Evolutionary conservation across 1,284 basidiomycete genomes (phyloP).

Genomic region (Apiotrichum mycotoxinovorans): DNA sequence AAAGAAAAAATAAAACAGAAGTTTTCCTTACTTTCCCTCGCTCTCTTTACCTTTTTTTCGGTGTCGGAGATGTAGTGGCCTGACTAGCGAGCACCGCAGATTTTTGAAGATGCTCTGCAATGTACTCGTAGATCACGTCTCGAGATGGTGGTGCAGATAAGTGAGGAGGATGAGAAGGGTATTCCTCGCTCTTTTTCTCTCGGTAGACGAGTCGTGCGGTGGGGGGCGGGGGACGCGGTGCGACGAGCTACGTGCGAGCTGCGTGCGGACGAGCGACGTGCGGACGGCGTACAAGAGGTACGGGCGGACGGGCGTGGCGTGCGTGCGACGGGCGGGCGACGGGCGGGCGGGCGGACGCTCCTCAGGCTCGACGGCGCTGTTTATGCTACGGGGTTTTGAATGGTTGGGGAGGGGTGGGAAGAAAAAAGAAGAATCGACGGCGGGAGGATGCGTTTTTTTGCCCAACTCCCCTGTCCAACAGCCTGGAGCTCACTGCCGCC

Average conservation of each 20-base stretch:
- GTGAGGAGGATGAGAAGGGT: not conserved
- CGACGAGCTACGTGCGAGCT: slow-evolving; percentile 4
- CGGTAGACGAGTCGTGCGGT: not conserved
- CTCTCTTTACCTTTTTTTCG: not conserved
- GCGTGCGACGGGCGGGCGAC: slow-evolving; percentile 7
- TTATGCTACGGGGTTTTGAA: slow-evolving; percentile 2
- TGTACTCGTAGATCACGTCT: not conserved
- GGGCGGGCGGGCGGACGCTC: slow-evolving; percentile 1
- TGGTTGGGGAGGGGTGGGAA: not conserved
- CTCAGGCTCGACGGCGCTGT: slow-evolving; percentile 2
- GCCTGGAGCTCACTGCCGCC: no score
- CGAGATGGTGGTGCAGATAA: not conserved
- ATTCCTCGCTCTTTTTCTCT: not conserved
- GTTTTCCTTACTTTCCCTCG: not conserved
- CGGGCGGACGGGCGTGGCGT: slow-evolving; percentile 8
- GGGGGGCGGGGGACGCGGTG: not conserved
- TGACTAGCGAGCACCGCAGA: not conserved
- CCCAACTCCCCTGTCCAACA: no score
- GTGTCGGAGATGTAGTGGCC: not conserved
- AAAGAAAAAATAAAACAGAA: not conserved
- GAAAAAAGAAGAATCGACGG: not conserved
- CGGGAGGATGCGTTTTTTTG: no score
- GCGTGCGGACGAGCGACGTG: slow-evolving; percentile 7
- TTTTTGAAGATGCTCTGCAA: not conserved
- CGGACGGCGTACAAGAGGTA: slow-evolving; percentile 4